These are phyloP conservation scores for Luffa acutangula DNA, from an alignment of 306 rosid species.

Conservation along the genomic window DNA sequence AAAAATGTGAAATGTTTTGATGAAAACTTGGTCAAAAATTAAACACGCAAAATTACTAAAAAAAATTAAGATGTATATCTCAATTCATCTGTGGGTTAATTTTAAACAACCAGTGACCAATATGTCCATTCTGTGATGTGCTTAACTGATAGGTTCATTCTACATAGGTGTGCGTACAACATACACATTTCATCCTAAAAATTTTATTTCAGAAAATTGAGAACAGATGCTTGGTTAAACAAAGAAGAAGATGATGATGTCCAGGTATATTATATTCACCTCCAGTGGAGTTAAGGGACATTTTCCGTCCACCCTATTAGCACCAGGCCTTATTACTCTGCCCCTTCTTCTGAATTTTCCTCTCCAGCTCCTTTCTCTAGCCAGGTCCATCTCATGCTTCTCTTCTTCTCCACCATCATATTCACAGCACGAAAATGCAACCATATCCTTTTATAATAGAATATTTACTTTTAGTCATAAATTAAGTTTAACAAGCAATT, in stretches of 20 bases:
- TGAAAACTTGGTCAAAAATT: not conserved
- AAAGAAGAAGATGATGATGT: not conserved
- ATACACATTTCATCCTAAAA: not conserved
- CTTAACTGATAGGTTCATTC: not conserved
- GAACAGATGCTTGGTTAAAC: not conserved
- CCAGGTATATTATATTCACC: slow-evolving; percentile 23
- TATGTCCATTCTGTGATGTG: not conserved
- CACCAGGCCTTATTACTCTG: slow-evolving; percentile 84
- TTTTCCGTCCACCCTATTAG: slow-evolving; percentile 80
- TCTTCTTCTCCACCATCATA: slow-evolving; percentile 94
- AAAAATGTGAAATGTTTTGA: not conserved
- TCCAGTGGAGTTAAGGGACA: slow-evolving; percentile 95
- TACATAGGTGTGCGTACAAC: not conserved
- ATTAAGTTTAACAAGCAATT: slow-evolving; percentile 7
- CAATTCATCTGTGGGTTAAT: not conserved
- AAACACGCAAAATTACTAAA: not conserved
- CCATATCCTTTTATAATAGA: slow-evolving; percentile 67
- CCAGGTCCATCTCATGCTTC: slow-evolving; percentile 87
- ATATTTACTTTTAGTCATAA: slow-evolving; percentile 9
- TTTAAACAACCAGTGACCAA: not conserved
- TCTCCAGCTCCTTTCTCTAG: slow-evolving; percentile 97
- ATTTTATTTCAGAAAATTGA: not conserved
- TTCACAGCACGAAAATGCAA: slow-evolving; percentile 95
- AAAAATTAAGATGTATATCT: not conserved
- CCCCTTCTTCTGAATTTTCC: slow-evolving; percentile 90